phyloP scores from a whole-genome alignment of 2,329 filamentous ascomycete genomes.

The Sarocladium kiliense region DNA sequence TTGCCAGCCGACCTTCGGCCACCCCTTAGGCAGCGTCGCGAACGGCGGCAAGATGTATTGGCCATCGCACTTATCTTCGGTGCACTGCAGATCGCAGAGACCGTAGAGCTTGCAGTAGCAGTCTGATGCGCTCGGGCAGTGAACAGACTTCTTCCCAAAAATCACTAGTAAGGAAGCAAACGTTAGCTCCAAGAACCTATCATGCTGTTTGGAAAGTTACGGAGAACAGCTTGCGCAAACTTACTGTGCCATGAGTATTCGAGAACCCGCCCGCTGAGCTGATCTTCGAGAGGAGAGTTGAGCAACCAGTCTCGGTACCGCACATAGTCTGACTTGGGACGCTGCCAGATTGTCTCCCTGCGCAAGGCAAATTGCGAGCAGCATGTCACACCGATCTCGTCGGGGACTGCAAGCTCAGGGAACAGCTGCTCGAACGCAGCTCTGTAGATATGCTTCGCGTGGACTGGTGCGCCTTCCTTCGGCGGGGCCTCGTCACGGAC shows the following conservation, averaged over 20 bases:
- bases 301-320: conserved; percentile 55
- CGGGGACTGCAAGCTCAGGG: conserved; percentile 37
- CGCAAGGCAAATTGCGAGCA: conserved; percentile 63
- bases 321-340: conserved; percentile 48
- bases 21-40: conserved; percentile 53
- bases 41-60: conserved; percentile 56
- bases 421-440: conserved; percentile 36
- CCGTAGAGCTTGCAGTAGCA: conserved; percentile 67
- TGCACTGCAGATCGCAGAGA: conserved; percentile 43
- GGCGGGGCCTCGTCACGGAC: conserved; percentile 28
- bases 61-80: conserved; percentile 43
- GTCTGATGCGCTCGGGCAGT: conserved; percentile 55
- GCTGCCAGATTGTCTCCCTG: conserved; percentile 40
- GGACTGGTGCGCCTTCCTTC: conserved; percentile 26
- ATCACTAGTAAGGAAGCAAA: conserved; percentile 36
- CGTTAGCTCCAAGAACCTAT: conserved; percentile 13
- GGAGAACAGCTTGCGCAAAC: conserved; percentile 23
- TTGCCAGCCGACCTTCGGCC: conserved; percentile 54
- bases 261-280: conserved; percentile 52
- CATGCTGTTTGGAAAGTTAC: not conserved
- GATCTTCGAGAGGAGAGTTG: conserved; percentile 48
- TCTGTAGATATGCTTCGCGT: conserved; percentile 37
- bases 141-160: conserved; percentile 50
- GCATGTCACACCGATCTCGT: conserved; percentile 50
- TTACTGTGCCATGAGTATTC: conserved; percentile 63